Base-by-base conservation (phyloP, 2,329 filamentous ascomycete species). In the Fusarium solani-melongenae region DNA sequence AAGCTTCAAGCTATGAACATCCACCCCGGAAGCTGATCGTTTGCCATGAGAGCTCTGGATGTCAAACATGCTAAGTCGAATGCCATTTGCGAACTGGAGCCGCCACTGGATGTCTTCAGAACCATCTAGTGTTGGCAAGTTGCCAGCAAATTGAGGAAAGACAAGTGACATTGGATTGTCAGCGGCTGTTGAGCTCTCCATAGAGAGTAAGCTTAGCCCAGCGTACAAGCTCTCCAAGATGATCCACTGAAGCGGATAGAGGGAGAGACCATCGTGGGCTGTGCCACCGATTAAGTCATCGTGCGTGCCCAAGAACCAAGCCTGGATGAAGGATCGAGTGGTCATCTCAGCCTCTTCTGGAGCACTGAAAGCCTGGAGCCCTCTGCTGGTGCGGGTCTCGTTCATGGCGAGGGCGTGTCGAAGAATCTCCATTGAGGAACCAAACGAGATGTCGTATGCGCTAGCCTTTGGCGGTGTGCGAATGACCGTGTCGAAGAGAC, bases 51-150 rank as follows among this genome's bases (percentile, higher is more conserved):
- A 57, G 17, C 68, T 75, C 39, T 78, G 76, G 4, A 78, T 63
- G 22, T 78, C 76, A 66, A 78, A 77, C 76, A 78, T 78, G 64
- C 74, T 78, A 39, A 55, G 53, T 15, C 67, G 15, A 3, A 75
- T 56, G 2, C 75, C 76, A 4, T 78, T 78, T 1, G 64, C 61
- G 24, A 75, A 78, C 10, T 55, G 49, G 4, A 77, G 57, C 2
- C 60, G 73, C 76, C 76, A 78, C 38, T 78, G 75, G 2, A 78
- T 78, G 11, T 77, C 76, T 27, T 78, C 76, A 1, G 76, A 75
- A 4, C 73, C 75, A 22, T 76, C 75, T 1, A 78, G 17, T 2
- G 65, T 39, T 3, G 76, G 76, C 12, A 76, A 27, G 7, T 62
- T 73, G 5, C 76, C 76, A 15, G 76, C 76, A 4, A 69, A 78